Percentiles rank a stretch among this genome's conserved stretches.
Conservation (phyloP, 306 rosid species). For the Boehmeria nivea region DNA sequence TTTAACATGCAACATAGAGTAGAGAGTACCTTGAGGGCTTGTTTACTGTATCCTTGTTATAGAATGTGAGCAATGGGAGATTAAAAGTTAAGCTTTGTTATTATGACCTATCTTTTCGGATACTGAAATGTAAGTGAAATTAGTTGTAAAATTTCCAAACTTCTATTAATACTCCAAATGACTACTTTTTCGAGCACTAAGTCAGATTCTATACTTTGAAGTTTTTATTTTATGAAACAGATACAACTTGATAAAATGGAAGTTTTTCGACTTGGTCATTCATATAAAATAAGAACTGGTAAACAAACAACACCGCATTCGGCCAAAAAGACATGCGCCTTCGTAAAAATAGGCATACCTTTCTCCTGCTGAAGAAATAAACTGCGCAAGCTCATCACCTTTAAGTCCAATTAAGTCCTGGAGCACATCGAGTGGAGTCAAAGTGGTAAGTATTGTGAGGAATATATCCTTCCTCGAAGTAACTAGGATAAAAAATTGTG, state of each 20-base stretch:
- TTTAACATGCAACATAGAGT: too few relatives aligned
- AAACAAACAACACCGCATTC: not conserved
- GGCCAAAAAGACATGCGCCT: not conserved
- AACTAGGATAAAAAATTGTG: slow-evolving; percentile 6
- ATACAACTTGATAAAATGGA: not conserved
- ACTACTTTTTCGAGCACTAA: not conserved
- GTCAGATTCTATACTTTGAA: not conserved
- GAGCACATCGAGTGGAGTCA: slow-evolving; percentile 10
- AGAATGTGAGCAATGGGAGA: not conserved
- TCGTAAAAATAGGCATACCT: slow-evolving; percentile 41
- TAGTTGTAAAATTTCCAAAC: not conserved
- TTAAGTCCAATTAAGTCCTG: slow-evolving; percentile 79
- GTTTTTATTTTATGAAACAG: not conserved
- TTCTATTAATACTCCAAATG: not conserved
- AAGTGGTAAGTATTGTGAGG: slow-evolving; percentile 14
- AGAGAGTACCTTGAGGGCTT: too few relatives aligned
- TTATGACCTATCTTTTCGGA: not conserved
- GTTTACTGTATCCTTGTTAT: too few relatives aligned
- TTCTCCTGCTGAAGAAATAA: slow-evolving; percentile 54
- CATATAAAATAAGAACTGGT: not conserved
- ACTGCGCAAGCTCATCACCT: slow-evolving; percentile 61
- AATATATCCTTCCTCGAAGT: slow-evolving; percentile 10
- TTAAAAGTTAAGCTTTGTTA: not conserved
- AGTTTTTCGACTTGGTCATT: not conserved
- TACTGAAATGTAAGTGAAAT: not conserved